phyloP scores from a whole-genome alignment of 768 basidiomycete genomes.

The Lactarius pseudohatsudake region DNA sequence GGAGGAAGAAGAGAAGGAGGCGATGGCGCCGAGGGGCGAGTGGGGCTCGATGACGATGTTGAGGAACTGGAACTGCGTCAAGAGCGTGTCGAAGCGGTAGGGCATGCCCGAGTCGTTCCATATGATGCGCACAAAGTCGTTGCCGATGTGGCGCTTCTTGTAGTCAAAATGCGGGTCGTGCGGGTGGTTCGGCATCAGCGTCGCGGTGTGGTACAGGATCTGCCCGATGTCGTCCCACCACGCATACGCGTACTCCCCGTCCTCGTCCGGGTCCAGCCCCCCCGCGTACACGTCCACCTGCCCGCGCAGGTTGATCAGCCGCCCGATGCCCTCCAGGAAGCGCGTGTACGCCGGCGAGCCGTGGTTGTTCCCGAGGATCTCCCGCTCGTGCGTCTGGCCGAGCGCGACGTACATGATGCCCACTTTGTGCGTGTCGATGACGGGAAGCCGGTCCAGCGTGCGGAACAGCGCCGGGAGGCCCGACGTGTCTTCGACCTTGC shows the following conservation, averaged over 20 bases:
- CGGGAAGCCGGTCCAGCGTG: slow-evolving; percentile 79
- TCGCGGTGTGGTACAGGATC: slow-evolving; percentile 92
- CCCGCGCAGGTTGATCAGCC: slow-evolving; percentile 83
- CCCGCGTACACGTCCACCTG: slow-evolving; percentile 93
- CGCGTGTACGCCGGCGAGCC: slow-evolving; percentile 95
- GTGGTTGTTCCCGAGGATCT: slow-evolving; percentile 86
- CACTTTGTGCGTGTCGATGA: slow-evolving; percentile 97
- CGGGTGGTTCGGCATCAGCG: slow-evolving; percentile 86
- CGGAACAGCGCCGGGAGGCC: slow-evolving; percentile 58
- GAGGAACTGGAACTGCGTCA: slow-evolving; percentile 93
- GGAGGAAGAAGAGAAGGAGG: slow-evolving; percentile 59
- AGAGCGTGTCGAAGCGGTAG: slow-evolving; percentile 88
- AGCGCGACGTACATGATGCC: slow-evolving; percentile 96
- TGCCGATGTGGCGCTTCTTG: slow-evolving; percentile 97
- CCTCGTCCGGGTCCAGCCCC: slow-evolving; percentile 84
- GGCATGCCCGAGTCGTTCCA: slow-evolving; percentile 96
- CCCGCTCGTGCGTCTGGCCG: slow-evolving; percentile 78
- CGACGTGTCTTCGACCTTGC: slow-evolving; percentile 52
- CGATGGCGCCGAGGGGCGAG: slow-evolving; percentile 70
- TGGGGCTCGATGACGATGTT: slow-evolving; percentile 97
- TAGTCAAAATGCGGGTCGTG: slow-evolving; percentile 69
- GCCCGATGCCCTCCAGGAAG: slow-evolving; percentile 87
- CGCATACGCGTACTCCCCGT: slow-evolving; percentile 96
- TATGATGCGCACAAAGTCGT: slow-evolving; percentile 93
- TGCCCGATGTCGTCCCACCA: slow-evolving; percentile 99